A percentile compares a stretch with the other conserved stretches of the same genome.
Evolutionary conservation across 1,139 yeast species (phyloP).

Genomic region (Trichomonascaceae sp.): DNA sequence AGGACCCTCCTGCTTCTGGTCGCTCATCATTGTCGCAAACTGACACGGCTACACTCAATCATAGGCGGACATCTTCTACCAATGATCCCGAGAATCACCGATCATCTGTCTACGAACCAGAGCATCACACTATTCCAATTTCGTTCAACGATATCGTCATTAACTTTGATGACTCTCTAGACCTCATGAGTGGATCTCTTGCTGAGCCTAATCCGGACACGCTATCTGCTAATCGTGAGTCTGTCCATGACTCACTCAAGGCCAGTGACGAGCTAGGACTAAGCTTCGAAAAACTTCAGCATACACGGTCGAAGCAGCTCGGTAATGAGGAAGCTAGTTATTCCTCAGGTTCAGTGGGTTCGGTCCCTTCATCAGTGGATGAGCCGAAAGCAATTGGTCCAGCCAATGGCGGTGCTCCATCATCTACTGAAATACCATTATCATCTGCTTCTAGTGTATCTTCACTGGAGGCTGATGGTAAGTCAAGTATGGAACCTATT

Average conservation of each 20-base stretch:
- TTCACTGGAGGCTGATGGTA: conserved; percentile 4
- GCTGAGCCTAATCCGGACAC: background rate
- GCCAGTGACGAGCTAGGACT: background rate
- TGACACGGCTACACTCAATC: background rate
- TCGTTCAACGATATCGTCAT: background rate
- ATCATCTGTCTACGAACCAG: background rate
- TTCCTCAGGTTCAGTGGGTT: conserved; percentile 5
- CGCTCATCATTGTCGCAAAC: background rate
- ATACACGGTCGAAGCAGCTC: background rate
- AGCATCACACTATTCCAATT: background rate
- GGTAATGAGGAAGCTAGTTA: conserved; percentile 7
- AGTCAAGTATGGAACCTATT: conserved; percentile 6
- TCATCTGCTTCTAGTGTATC: conserved; percentile 6
- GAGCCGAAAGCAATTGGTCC: background rate
- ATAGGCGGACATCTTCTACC: background rate
- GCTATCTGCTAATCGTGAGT: background rate
- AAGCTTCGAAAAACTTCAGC: background rate
- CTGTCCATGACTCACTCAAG: background rate
- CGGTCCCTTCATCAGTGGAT: conserved; percentile 1
- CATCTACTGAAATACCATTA: conserved; percentile 3
- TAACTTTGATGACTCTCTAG: background rate
- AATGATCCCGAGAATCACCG: background rate
- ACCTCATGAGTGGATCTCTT: background rate
- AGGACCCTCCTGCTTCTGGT: background rate
- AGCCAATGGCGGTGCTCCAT: background rate